phyloP scores from a whole-genome alignment of 805 yeast species.

The Dipodascus geniculatus region DNA sequence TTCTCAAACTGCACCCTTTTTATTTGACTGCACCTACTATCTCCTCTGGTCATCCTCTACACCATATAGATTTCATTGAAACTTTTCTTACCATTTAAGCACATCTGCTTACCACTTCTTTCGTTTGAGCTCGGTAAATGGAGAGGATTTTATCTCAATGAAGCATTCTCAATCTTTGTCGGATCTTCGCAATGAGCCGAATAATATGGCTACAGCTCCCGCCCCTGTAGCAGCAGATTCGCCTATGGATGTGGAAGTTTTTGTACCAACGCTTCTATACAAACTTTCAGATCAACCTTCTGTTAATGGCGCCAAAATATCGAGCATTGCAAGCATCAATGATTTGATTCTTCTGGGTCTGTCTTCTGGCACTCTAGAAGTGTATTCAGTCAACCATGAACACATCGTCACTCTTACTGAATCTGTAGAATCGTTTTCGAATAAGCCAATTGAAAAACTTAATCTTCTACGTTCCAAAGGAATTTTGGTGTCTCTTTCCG shows the following conservation, averaged over 20 bases:
- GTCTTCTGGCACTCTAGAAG: conserved; percentile 19
- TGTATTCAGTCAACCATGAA: conserved; percentile 17
- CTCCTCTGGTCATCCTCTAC: no score
- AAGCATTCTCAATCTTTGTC: not conserved
- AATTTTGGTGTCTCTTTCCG: conserved; percentile 24
- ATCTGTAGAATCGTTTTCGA: conserved; percentile 11
- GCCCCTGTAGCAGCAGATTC: not conserved
- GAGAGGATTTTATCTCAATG: no score
- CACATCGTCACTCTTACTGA: conserved; percentile 10
- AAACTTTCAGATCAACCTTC: not conserved
- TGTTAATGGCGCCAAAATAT: conserved; percentile 4
- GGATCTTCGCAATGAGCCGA: not conserved
- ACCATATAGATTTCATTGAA: no score
- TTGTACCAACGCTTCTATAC: not conserved
- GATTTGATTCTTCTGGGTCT: conserved; percentile 21
- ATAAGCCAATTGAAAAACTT: conserved; percentile 23
- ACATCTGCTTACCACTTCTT: no score
- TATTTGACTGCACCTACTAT: not conserved
- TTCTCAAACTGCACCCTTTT: not conserved
- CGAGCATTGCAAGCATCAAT: conserved; percentile 14
- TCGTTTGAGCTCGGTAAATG: no score
- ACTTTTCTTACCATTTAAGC: no score
- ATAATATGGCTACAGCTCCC: not conserved
- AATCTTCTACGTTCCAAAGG: conserved; percentile 25
- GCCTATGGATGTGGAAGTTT: not conserved